Conservation (phyloP, 345 rosid species). For the Turritis glabra region DNA sequence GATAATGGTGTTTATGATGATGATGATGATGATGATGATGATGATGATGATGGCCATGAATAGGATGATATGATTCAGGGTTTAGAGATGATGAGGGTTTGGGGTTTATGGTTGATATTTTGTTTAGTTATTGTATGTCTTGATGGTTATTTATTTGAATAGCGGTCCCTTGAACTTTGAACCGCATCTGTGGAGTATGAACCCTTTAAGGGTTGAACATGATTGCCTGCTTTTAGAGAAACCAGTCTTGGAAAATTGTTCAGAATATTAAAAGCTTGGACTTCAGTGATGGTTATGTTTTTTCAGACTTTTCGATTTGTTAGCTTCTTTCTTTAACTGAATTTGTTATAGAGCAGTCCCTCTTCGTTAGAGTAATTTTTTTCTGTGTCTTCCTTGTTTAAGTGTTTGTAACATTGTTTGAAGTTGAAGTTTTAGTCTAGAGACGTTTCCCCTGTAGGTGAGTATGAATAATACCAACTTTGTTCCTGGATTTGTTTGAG, state of each 20-base stretch:
- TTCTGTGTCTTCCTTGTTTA: not conserved
- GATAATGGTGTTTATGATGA: not conserved
- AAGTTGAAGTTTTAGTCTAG: not conserved
- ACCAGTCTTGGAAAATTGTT: not conserved
- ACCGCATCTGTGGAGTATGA: not conserved
- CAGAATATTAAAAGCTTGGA: not conserved
- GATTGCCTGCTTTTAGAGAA: not conserved
- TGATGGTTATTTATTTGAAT: not conserved
- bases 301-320: not conserved
- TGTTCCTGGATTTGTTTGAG: not conserved
- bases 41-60: not conserved
- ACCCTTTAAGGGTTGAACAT: not conserved
- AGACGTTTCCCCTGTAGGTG: not conserved
- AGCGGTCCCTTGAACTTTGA: not conserved
- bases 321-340: not conserved
- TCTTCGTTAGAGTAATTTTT: not conserved
- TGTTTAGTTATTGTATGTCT: not conserved
- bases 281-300: not conserved
- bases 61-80: slow-evolving; percentile 8
- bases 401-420: not conserved
- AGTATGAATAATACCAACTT: not conserved
- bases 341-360: not conserved
- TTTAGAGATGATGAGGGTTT: not conserved
- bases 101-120: not conserved
- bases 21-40: not conserved